Evolutionary conservation across 768 basidiomycete species (phyloP).

Genomic region (Cubamyces sp.): DNA sequence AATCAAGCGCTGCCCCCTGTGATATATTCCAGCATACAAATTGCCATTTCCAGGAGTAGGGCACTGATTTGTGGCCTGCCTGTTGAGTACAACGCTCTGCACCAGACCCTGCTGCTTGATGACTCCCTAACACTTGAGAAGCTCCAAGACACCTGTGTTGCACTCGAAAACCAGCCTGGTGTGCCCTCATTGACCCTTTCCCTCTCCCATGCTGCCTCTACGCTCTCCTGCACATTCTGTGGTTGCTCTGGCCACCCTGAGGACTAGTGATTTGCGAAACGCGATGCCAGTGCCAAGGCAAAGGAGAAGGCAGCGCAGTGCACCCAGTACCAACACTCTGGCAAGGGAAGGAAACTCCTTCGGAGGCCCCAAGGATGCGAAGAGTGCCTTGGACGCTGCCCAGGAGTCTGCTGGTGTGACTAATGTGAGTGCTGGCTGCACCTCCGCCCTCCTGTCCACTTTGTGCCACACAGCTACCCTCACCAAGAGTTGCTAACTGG

Average conservation of each 20-base stretch:
- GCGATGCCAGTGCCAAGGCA: constrained; percentile 9
- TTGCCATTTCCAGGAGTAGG: too few species aligned
- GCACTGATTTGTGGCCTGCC: neutral
- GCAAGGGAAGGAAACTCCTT: constrained; percentile 4
- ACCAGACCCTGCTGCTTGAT: constrained; percentile 14
- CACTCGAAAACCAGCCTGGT: constrained; percentile 18
- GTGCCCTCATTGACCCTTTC: neutral
- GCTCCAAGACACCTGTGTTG: constrained; percentile 18
- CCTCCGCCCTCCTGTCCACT: too few species aligned
- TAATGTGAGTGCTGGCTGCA: too few species aligned
- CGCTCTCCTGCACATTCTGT: constrained; percentile 16
- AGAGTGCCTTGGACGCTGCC: too few species aligned
- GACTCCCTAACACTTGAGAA: constrained; percentile 16
- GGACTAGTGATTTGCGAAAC: constrained; percentile 15
- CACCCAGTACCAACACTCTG: too few species aligned
- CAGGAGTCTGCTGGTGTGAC: too few species aligned
- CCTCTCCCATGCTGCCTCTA: constrained; percentile 9
- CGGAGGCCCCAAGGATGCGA: constrained; percentile 1
- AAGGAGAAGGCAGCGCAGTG: constrained; percentile 11
- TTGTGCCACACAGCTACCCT: too few species aligned
- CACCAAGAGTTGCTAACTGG: neutral
- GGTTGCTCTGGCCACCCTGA: constrained; percentile 16
- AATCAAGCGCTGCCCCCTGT: too few species aligned
- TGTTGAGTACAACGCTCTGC: neutral
- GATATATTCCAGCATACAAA: too few species aligned